Evolutionary conservation across 1,284 basidiomycete genomes (phyloP).

Genomic region (Spongiforma sp.): DNA sequence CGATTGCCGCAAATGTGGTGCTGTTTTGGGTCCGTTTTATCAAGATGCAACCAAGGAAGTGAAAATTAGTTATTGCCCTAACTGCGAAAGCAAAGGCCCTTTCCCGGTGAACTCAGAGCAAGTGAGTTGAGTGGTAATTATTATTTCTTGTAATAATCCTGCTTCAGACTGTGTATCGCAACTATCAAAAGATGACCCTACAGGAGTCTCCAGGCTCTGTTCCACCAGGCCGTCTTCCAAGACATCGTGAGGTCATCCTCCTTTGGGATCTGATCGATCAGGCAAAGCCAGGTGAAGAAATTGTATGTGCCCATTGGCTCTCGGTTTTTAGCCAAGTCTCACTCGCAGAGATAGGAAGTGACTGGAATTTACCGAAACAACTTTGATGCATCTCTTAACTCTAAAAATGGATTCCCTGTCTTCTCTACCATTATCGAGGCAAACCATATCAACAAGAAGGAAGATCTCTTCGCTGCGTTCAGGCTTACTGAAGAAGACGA

Average conservation of each 20-base stretch:
- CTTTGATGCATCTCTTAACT: conserved; percentile 97
- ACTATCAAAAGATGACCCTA: conserved; percentile 99
- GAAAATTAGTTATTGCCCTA: conserved; percentile 92
- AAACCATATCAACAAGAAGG: conserved; percentile 98
- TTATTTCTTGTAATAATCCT: background rate
- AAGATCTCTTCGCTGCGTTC: conserved; percentile 94
- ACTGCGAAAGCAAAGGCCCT: conserved; percentile 93
- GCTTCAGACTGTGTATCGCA: conserved; percentile 94
- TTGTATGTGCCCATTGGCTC: conserved; percentile 59
- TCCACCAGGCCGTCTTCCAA: conserved; percentile 93
- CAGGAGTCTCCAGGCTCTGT: conserved; percentile 99
- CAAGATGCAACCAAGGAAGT: conserved; percentile 97
- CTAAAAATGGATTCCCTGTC: conserved; percentile 99
- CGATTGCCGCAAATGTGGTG: conserved; percentile 93
- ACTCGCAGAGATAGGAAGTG: conserved; percentile 68
- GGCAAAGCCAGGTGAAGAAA: conserved; percentile 98
- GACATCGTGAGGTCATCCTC: conserved; percentile 96
- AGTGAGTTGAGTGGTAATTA: conserved; percentile 43
- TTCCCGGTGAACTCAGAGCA: conserved; percentile 98
- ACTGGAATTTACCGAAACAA: conserved; percentile 99
- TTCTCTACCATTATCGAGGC: conserved; percentile 99
- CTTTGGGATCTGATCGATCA: conserved; percentile 99
- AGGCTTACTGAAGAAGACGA: conserved; percentile 97
- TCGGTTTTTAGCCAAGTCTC: conserved; percentile 12
- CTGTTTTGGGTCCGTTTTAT: conserved; percentile 94